Base-by-base conservation (phyloP, 2,329 filamentous ascomycete species). In the Beauveria rudraprayagi region DNA sequence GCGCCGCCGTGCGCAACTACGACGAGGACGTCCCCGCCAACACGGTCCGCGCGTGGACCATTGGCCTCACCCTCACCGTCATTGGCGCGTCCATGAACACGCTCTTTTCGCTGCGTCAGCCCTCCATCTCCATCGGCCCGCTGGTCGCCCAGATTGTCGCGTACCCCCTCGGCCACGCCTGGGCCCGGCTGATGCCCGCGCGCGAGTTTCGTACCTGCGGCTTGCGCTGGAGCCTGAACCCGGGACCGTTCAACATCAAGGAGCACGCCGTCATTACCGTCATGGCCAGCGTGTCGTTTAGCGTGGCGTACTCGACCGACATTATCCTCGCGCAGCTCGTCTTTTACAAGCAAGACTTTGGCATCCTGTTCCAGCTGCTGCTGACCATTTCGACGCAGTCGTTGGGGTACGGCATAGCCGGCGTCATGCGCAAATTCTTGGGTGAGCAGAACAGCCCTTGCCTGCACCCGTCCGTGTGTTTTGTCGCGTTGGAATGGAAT, bases 221-320 rank as follows among this genome's bases (percentile, higher is more conserved):
- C 10, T 61, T 78, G 6, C 73, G 67, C 22, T 86, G 81, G 78
- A 79, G 77, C 24, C 72, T 88, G n/a, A 89, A 88, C 61, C 84
- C 86, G 0, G 85, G 85, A 0, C 85, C 85, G 1, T 89, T 89
- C 72, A 89, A 87, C 67, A 79, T 87, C 70, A 89, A 89, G 70
- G 86, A 89, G 68, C 86, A 89, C 69, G 75, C 83, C 47, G 80
- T 89, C 63, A 87, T 89, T 61, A 83, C 85, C 19, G 83, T 88
- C 65, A 88, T 88, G 84, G 87, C 89, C 17, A 84, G 88, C 68
- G 86, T 89, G 6, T 85, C 86, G 5, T 89, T 90, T 65, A 86
- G 76, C 55, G 84, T 81, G 6, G 86, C 87, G 3, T 91, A 91
- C 66, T 87, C 87, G 1, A 91, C 88, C 1, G 88, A 91, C 65